Percentiles rank a stretch among this genome's conserved stretches.
phyloP scores from a whole-genome alignment of 2,329 filamentous ascomycete genomes.

The Colletotrichum liriopes region DNA sequence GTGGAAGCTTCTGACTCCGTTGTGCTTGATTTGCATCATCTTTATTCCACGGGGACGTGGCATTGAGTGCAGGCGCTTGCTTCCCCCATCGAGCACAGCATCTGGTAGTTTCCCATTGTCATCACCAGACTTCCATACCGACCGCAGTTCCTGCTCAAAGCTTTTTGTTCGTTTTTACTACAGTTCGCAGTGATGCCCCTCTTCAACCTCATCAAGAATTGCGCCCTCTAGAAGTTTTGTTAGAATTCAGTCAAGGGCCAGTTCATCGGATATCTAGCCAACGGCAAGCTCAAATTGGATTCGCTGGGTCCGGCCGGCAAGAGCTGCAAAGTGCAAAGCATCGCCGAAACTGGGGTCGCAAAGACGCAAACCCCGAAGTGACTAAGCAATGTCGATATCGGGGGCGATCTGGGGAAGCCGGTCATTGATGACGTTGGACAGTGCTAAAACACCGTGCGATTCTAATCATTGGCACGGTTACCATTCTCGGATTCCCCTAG shows the following conservation, averaged over 20 bases:
- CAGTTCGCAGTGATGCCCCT: neutral
- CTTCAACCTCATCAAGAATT: neutral
- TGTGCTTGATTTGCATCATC: neutral
- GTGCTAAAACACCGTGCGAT: conserved; percentile 7
- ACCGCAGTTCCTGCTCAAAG: neutral
- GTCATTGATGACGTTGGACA: conserved; percentile 30
- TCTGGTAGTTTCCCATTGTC: neutral
- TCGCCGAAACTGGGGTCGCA: conserved; percentile 17
- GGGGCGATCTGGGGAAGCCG: conserved; percentile 33
- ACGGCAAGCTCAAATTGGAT: conserved; percentile 25
- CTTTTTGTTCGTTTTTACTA: too few species aligned
- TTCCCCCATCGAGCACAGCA: neutral
- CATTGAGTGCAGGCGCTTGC: neutral
- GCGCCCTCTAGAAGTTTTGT: neutral
- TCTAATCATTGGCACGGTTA: neutral
- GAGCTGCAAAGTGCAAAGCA: conserved; percentile 20
- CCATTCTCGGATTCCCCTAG: neutral
- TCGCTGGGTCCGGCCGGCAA: conserved; percentile 3
- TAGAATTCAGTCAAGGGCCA: conserved; percentile 11
- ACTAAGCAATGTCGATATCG: neutral
- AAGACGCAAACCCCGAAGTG: neutral
- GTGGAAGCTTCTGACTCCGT: neutral
- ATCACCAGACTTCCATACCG: neutral
- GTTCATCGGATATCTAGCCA: conserved; percentile 1
- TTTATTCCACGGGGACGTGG: neutral